Evolutionary conservation across 306 rosid genomes (phyloP).

Genomic region (Begonia loranthoides): DNA sequence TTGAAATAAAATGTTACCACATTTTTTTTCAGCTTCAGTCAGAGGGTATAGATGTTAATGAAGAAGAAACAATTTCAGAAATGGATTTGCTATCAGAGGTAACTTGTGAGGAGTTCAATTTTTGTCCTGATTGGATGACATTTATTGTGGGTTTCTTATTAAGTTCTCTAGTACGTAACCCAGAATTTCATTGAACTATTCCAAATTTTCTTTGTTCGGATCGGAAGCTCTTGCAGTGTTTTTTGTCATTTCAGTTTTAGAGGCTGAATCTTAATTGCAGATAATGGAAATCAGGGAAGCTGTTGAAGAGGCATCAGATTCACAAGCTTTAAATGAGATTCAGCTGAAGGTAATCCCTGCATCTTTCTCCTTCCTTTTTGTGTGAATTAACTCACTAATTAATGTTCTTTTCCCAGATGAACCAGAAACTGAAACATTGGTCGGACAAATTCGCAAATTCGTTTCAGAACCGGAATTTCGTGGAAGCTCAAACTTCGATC

Average conservation of each 20-base stretch:
- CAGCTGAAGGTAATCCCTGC: slow-evolving; percentile 41
- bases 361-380: neutral
- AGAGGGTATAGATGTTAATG: slow-evolving; percentile 63
- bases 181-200: neutral
- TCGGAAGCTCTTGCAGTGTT: neutral
- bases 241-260: neutral
- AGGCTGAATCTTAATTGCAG: slow-evolving; percentile 27
- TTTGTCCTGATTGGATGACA: neutral
- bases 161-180: too few relatives aligned
- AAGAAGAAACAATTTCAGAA: slow-evolving; percentile 79
- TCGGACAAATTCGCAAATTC: slow-evolving; percentile 44
- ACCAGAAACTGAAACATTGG: slow-evolving; percentile 59
- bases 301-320: slow-evolving; percentile 69
- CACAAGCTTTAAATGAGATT: slow-evolving; percentile 47
- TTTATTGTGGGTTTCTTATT: too few relatives aligned
- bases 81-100: slow-evolving; percentile 70
- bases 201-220: neutral
- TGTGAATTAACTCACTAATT: neutral
- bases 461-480: slow-evolving; percentile 32
- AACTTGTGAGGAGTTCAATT: slow-evolving; percentile 5
- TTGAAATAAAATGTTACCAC: slow-evolving; percentile 5
- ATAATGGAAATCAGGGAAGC: slow-evolving; percentile 90
- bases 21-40: slow-evolving; percentile 47
- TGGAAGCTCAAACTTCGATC: slow-evolving; percentile 50
- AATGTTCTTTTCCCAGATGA: slow-evolving; percentile 45